Evolutionary conservation across 805 yeast species (phyloP), one percentile per base, ranked within the genome.

Genomic region (Wickerhamomyces ciferrii): DNA sequence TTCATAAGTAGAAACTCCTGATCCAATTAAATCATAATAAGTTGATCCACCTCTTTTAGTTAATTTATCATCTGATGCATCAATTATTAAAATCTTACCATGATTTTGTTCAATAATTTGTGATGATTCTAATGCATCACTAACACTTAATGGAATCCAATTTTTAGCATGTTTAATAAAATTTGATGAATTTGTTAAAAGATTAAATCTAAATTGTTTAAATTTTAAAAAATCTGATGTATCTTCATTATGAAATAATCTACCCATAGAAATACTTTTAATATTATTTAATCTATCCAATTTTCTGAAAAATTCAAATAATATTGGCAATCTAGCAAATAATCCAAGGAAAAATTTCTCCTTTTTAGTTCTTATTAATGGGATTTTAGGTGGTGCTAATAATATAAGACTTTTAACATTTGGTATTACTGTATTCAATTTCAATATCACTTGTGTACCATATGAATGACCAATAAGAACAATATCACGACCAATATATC

Each of bases 391-490:
- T 3, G 83, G 80, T 1, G 82, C 67, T 41, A 80, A 54, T 24
- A 80, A 61, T 5, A 75, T 43, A 15, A 47, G 35, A 5, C 48
- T 49, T 8, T 49, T 49, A 5, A 58, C 40, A 9, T 42, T 47
- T 3, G 43, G 29, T 17, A 23, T 11, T 5, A 45, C 11, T 24
- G 46, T 44, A 5, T 51, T 27, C 23, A 78, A 62, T 48, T 76
- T 78, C 10, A 76, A 63, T 3, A 76, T 64, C 25, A 84, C 58
- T 48, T 74, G 78, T 7, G 87, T 73, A 5, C 92, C 95, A 81
- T 83, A 81, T 2, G 91, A 84, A 65, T 84, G 94, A 17, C 89
- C 91, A 6, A 84, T 62, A 23, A 84, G 54, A 2, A 79, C 66
- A 18, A 76, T 31, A 15, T 54, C 51, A 27, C 61, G 49, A 24